These are phyloP conservation scores for Pleurotus sapidus DNA, from an alignment of 768 basidiomycete species.

Conservation along the genomic window DNA sequence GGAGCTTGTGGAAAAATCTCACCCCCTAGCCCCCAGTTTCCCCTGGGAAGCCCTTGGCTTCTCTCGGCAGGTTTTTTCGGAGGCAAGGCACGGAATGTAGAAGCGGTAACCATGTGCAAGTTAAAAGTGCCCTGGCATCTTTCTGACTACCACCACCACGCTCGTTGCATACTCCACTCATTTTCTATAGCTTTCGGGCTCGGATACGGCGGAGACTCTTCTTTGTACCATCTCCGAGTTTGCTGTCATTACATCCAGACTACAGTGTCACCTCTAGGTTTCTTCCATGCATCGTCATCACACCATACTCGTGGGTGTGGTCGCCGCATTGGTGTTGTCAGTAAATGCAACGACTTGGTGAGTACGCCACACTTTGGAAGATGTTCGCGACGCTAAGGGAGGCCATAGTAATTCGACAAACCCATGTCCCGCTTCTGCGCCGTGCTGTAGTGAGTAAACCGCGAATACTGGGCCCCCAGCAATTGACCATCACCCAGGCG, in stretches of 20 bases:
- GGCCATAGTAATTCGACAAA: conserved; percentile 37
- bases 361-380: neutral
- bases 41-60: too few species aligned
- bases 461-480: neutral
- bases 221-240: neutral
- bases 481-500: conserved; percentile 27
- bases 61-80: too few species aligned
- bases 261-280: neutral
- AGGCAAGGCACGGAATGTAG: neutral
- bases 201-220: neutral
- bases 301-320: neutral
- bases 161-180: conserved; percentile 5
- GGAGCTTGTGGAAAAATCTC: too few species aligned
- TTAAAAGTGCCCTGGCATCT: neutral
- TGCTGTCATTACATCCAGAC: neutral
- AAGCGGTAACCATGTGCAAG: neutral
- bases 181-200: neutral
- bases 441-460: conserved; percentile 48
- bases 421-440: conserved; percentile 40
- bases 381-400: too few species aligned
- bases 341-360: conserved; percentile 1
- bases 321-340: neutral
- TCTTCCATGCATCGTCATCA: conserved; percentile 1
- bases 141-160: conserved; percentile 4
- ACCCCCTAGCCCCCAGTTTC: too few species aligned